Conservation (phyloP, 148 eudicot species). For the Rhododendron vialii region DNA sequence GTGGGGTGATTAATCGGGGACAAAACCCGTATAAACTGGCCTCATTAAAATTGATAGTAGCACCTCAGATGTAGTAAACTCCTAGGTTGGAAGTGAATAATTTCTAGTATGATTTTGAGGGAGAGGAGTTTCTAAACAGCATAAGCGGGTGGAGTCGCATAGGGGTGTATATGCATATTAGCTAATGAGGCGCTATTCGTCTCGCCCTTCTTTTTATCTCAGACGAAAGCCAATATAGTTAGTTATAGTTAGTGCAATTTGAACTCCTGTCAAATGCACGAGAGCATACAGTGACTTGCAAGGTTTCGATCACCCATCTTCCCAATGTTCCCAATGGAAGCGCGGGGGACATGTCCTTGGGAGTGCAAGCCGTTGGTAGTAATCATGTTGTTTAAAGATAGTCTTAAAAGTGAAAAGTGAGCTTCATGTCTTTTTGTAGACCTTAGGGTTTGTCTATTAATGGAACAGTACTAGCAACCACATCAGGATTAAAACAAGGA, state of each 20-base stretch:
- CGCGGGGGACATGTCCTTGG: neutral
- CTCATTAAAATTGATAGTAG: neutral
- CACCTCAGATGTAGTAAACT: neutral
- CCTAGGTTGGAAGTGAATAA: no score
- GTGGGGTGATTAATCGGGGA: neutral
- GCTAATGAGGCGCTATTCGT: neutral
- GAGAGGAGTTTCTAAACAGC: no score
- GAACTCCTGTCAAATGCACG: no score
- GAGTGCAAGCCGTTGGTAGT: neutral
- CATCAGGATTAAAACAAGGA: neutral
- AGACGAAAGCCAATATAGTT: no score
- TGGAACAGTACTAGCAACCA: neutral
- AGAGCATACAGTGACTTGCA: neutral
- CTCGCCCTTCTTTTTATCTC: no score
- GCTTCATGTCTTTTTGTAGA: neutral
- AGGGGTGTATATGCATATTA: neutral
- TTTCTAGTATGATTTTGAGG: no score
- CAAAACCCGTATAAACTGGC: neutral
- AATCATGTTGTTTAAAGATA: neutral
- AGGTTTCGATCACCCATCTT: neutral
- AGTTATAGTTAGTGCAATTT: no score
- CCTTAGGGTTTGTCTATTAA: neutral
- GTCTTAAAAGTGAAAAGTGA: neutral
- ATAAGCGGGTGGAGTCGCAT: no score
- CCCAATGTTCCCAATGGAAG: neutral